phyloP scores from a whole-genome alignment of 768 basidiomycete genomes.

The Hypholoma sublateritium region DNA sequence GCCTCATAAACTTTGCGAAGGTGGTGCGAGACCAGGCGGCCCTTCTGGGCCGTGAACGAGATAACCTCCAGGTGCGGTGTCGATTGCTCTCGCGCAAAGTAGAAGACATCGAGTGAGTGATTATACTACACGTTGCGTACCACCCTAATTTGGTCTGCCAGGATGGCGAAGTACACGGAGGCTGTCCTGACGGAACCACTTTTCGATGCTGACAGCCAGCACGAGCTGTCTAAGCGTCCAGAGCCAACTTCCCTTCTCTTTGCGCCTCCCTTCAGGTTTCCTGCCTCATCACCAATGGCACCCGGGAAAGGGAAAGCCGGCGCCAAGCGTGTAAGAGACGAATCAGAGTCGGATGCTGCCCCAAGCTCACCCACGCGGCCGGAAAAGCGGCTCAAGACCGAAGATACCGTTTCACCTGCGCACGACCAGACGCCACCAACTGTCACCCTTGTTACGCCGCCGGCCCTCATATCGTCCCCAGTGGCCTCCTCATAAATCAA shows the following conservation, averaged over 20 bases:
- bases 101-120: constrained; percentile 23
- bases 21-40: constrained; percentile 40
- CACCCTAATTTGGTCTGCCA: background rate
- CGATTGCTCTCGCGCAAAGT: constrained; percentile 28
- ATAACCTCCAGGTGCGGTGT: constrained; percentile 30
- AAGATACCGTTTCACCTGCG: background rate
- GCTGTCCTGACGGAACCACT: constrained; percentile 4
- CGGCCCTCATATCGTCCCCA: background rate
- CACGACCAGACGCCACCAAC: background rate
- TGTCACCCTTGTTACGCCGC: background rate
- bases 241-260: constrained; percentile 17
- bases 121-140: background rate
- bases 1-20: constrained; percentile 43
- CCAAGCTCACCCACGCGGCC: background rate
- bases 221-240: constrained; percentile 1
- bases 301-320: background rate
- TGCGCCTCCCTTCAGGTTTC: constrained; percentile 12
- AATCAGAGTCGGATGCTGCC: background rate
- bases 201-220: background rate
- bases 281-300: background rate
- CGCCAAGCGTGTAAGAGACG: background rate
- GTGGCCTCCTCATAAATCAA: background rate
- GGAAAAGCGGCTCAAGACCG: background rate
- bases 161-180: constrained; percentile 12
- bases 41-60: constrained; percentile 37